Base-by-base conservation (phyloP, 306 rosid species). In the Vigna unguiculata region DNA sequence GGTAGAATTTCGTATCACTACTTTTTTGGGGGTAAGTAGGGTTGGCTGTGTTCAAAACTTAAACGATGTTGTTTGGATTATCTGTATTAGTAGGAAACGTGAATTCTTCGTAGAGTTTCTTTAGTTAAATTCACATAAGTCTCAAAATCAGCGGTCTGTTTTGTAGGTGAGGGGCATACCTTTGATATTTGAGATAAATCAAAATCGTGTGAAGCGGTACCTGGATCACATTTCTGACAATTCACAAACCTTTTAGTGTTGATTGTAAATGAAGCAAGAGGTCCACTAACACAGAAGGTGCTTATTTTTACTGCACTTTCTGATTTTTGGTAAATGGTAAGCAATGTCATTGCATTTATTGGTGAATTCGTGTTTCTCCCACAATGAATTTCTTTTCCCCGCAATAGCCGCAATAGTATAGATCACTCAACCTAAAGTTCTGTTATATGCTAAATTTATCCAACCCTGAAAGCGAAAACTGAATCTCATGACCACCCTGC, bases 111-210 rank as follows among this genome's bases (percentile, higher is more conserved):
- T 79, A 80, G 57, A 38, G 49, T 64, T 70, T 65, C 61, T 80
- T n/a, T 34, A 9, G 38, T 41, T 17, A 58, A 63, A 22, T 34
- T 15, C 30, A 32, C 20, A 25, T 61, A 38, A 19, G 51, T 81
- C 19, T 75, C 51, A 63, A 76, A 67, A 68, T 32, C 75, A 61
- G 34, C 65, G 80, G 59, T 20, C 22, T 86, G 9, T 81, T 76
- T 85, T 87, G 86, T 91, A 96, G 99, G 87, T 96, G 76, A 85
- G 86, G 78, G 91, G 91, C 69, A 84, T 82, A 83, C 69, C 96
- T 3, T 88, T 89, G 85, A 87, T 90, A 79, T 96, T 96, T 36
- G 98, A 92, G 90, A 79, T 54, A 47, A 89, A 85, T 86, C 86
- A 72, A 67, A 76, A 72, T 68, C 40, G 82, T 5, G 86, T 93